Conservation (phyloP, 768 basidiomycete species). For the Boletus coccyginus region DNA sequence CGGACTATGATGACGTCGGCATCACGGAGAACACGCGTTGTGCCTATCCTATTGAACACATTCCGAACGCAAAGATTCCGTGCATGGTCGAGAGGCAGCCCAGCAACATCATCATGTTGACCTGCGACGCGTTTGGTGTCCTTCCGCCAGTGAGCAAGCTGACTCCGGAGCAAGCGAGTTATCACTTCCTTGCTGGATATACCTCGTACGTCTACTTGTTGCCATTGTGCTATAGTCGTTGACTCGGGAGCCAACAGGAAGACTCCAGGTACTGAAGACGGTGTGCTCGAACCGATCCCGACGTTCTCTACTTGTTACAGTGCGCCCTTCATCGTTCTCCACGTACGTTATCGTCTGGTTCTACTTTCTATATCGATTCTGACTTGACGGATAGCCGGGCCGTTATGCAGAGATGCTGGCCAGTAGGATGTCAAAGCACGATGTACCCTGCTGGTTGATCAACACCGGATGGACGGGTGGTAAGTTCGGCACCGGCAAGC, state of each 20-base stretch:
- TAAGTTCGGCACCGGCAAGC: conserved; percentile 88
- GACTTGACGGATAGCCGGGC: conserved; percentile 53
- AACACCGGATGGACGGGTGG: conserved; percentile 98
- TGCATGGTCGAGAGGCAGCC: conserved; percentile 87
- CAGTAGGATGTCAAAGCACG: conserved; percentile 83
- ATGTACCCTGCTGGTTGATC: conserved; percentile 96
- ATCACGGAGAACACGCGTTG: conserved; percentile 99
- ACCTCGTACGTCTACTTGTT: conserved; percentile 60
- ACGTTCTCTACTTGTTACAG: conserved; percentile 99
- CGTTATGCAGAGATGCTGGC: conserved; percentile 98
- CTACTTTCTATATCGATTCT: conserved; percentile 1
- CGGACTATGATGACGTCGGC: conserved; percentile 94
- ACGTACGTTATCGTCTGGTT: conserved; percentile 45
- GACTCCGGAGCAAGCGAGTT: conserved; percentile 91
- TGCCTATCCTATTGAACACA: conserved; percentile 98
- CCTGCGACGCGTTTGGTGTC: conserved; percentile 97
- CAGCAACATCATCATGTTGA: conserved; percentile 94
- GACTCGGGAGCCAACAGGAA: conserved; percentile 50
- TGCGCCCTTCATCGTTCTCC: conserved; percentile 98
- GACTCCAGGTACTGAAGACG: conserved; percentile 99
- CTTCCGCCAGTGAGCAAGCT: conserved; percentile 94
- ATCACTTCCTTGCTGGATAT: conserved; percentile 97
- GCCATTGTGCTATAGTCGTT: background rate
- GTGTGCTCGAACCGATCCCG: conserved; percentile 95
- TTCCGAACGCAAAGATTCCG: conserved; percentile 93